Evolutionary conservation across 148 eudicot species (phyloP).

Genomic region (Camellia sinensis): DNA sequence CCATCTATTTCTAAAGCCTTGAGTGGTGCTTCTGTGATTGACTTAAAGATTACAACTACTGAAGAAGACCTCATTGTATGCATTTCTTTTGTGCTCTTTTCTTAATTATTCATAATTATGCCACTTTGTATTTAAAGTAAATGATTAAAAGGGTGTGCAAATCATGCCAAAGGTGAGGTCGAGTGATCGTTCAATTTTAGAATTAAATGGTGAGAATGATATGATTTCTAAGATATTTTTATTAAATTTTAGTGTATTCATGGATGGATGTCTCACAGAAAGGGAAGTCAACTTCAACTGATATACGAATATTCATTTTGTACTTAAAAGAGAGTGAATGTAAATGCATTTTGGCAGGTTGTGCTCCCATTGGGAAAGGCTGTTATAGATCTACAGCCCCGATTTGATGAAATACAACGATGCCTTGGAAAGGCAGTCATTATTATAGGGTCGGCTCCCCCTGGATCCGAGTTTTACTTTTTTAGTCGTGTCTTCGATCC

Average conservation of each 20-base stretch:
- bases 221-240: no score
- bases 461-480: constrained; percentile 68
- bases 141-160: no score
- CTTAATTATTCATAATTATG: background rate
- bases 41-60: constrained; percentile 48
- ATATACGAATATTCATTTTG: background rate
- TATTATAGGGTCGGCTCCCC: constrained; percentile 51
- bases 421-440: constrained; percentile 67
- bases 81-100: background rate
- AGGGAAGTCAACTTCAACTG: background rate
- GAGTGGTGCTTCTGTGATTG: constrained; percentile 37
- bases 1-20: constrained; percentile 46
- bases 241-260: no score
- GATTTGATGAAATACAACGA: constrained; percentile 40
- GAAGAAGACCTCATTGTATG: constrained; percentile 55
- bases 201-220: background rate
- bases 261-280: background rate
- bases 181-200: background rate
- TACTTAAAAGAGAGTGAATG: background rate
- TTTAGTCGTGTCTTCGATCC: constrained; percentile 72
- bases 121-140: background rate
- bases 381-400: constrained; percentile 51
- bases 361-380: constrained; percentile 58
- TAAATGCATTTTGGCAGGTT: constrained; percentile 35
- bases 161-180: no score